Evolutionary conservation across 2,329 filamentous ascomycete species (phyloP).

Genomic region (Aureobasidium sp.): DNA sequence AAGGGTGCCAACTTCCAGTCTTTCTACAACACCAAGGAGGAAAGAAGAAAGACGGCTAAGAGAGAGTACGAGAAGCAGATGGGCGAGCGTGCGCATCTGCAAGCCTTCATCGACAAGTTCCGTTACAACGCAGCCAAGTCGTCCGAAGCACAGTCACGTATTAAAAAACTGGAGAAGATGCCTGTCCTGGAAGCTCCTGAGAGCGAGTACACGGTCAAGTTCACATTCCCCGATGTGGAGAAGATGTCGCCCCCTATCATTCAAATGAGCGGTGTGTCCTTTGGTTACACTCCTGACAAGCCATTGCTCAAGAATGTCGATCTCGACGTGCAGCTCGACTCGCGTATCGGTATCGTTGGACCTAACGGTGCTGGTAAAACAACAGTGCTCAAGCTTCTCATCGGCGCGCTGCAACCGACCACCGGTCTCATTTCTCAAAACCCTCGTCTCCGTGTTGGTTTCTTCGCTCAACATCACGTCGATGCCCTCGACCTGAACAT

Average conservation of each 20-base stretch:
- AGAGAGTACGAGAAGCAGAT: slow-evolving; percentile 99
- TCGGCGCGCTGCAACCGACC: slow-evolving; percentile 70
- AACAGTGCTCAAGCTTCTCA: slow-evolving; percentile 95
- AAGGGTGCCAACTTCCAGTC: slow-evolving; percentile 92
- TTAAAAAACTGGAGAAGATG: slow-evolving; percentile 99
- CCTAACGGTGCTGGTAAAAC: slow-evolving; percentile 99
- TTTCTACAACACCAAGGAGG: slow-evolving; percentile 96
- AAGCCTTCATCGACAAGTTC: slow-evolving; percentile 99
- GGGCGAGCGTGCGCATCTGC: slow-evolving; percentile 84
- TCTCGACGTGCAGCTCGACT: slow-evolving; percentile 94
- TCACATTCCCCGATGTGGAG: slow-evolving; percentile 95
- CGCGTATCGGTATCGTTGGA: slow-evolving; percentile 96
- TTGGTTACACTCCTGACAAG: slow-evolving; percentile 78
- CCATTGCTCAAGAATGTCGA: slow-evolving; percentile 80
- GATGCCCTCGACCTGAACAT: slow-evolving; percentile 86
- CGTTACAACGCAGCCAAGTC: slow-evolving; percentile 98
- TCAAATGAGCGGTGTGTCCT: slow-evolving; percentile 88
- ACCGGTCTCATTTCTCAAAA: slow-evolving; percentile 81
- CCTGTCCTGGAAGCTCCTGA: slow-evolving; percentile 85
- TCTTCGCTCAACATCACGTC: slow-evolving; percentile 98
- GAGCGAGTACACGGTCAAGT: slow-evolving; percentile 90
- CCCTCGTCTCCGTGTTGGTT: slow-evolving; percentile 81
- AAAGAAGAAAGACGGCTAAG: slow-evolving; percentile 92
- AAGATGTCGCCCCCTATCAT: slow-evolving; percentile 96
- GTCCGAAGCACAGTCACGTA: slow-evolving; percentile 93